Base-by-base conservation (phyloP, 2,329 filamentous ascomycete species). In the Diplodia corticola region DNA sequence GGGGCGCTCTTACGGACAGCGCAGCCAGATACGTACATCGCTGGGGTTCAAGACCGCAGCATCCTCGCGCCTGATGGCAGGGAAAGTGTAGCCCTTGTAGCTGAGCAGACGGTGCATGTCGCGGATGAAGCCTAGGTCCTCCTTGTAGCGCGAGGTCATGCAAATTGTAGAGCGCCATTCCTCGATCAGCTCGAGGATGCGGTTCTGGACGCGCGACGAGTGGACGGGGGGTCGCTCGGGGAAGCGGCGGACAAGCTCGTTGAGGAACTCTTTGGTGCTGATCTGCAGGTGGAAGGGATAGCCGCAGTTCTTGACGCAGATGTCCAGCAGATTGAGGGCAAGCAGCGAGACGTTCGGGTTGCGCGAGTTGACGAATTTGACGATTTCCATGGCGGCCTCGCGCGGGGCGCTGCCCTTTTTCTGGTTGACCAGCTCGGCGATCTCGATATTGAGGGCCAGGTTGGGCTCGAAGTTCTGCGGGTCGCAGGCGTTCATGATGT, bases 261-360 rank as follows among this genome's bases (percentile, higher is more conserved):
- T 99, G 73, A 99, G 88, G 73, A 99, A 99, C 75, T 99, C 95
- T 79, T 99, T 99, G 71, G 95, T 98, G 79, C 91, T 93, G 76
- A 99, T 97, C 80, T 99, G 95, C 67, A 99, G 88, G 76, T 99
- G 95, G 80, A 99, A 99, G 1, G 95, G 93, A 77, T 99, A 99
- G 73, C 95, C 95, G 85, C 95, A 99, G 82, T 99, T 99, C 84
- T 99, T 99, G 80, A 98, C 95, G 80, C 95, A 98, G 69, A 98
- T 98, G 78, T 99, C 95, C 76, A 99, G 91, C 71, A 99, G 87
- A 73, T 84, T 89, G 75, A 98, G 85, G 67, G 95, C 94, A 67
- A 98, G 86, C 71, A 99, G 83, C 68, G 93, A 91, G 71, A 99
- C 92, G 79, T 97, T 98, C 68, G 93, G 91, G 77, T 98, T 99